Evolutionary conservation across 352 stramenopile genomes (phyloP).

Genomic region (Aphanomyces stellatus): DNA sequence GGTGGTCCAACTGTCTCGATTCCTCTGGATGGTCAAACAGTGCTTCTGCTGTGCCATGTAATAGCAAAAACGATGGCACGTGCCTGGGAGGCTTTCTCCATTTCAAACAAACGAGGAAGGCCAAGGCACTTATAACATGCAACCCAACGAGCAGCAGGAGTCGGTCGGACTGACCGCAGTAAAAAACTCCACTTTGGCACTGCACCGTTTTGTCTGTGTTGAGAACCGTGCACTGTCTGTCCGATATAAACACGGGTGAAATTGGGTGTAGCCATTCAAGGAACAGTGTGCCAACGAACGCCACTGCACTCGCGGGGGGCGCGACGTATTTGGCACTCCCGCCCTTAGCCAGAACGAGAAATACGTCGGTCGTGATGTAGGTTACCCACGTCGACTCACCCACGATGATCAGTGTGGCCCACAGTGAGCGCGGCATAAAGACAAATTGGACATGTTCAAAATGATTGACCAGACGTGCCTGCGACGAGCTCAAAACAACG

Average conservation of each 20-base stretch:
- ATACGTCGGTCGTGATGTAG: slow-evolving; percentile 1
- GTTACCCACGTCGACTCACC: slow-evolving; percentile 8
- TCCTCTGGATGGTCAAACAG: background rate
- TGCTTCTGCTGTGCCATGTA: background rate
- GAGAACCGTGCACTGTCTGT: background rate
- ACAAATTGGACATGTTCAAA: background rate
- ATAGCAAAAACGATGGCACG: background rate
- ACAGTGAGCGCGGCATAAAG: background rate
- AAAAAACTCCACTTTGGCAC: background rate
- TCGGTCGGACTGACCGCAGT: background rate
- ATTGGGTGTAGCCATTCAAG: background rate
- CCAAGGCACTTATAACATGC: background rate
- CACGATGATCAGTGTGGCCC: background rate
- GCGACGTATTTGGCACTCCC: background rate
- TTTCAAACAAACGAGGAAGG: background rate
- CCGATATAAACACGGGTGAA: background rate
- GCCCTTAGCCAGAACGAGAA: background rate
- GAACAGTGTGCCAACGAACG: background rate
- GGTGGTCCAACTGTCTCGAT: background rate
- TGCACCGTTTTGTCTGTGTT: background rate
- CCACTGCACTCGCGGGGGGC: background rate
- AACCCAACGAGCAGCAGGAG: background rate
- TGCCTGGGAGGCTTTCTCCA: background rate
- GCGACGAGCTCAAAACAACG: background rate
- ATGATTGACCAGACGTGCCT: background rate